Conservation (phyloP, 1,139 yeast genomes). For the Suhomyces guaymorum region DNA sequence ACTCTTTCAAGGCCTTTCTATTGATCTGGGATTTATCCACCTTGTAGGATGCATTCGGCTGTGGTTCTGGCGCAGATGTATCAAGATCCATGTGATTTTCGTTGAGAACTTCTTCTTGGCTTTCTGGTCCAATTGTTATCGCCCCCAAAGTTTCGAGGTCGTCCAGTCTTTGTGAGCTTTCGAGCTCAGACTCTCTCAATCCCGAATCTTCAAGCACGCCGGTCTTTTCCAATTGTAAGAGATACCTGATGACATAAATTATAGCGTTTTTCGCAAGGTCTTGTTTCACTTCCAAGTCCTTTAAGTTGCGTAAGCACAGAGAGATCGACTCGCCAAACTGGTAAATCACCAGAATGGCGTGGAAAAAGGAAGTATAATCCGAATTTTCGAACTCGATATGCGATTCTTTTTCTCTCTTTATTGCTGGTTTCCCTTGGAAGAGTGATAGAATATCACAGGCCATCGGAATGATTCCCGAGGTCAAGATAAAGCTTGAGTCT, state of each 20-base stretch:
- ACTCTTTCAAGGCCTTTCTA: constrained; percentile 23
- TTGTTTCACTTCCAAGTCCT: constrained; percentile 20
- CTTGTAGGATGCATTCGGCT: not conserved
- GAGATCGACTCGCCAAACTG: constrained; percentile 63
- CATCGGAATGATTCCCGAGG: constrained; percentile 42
- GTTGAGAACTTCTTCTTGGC: not conserved
- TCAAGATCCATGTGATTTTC: not conserved
- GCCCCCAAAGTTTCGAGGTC: not conserved
- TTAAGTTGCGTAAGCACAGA: constrained; percentile 43
- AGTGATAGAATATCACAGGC: constrained; percentile 65
- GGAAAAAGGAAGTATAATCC: constrained; percentile 80
- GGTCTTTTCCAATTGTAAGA: constrained; percentile 30
- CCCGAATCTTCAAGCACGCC: constrained; percentile 11
- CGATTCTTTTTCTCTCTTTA: constrained; percentile 71
- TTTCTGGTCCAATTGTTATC: not conserved
- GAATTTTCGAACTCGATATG: constrained; percentile 93
- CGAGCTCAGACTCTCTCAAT: not conserved
- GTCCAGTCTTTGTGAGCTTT: not conserved
- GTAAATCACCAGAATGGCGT: constrained; percentile 69
- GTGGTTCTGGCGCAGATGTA: no score
- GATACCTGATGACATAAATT: constrained; percentile 31
- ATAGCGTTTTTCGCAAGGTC: constrained; percentile 33
- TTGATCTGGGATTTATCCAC: constrained; percentile 7
- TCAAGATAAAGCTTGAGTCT: constrained; percentile 42
- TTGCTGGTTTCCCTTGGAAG: constrained; percentile 79